Conservation (phyloP, 495 filamentous ascomycete genomes). For the Astrothelium subdiscretum region DNA sequence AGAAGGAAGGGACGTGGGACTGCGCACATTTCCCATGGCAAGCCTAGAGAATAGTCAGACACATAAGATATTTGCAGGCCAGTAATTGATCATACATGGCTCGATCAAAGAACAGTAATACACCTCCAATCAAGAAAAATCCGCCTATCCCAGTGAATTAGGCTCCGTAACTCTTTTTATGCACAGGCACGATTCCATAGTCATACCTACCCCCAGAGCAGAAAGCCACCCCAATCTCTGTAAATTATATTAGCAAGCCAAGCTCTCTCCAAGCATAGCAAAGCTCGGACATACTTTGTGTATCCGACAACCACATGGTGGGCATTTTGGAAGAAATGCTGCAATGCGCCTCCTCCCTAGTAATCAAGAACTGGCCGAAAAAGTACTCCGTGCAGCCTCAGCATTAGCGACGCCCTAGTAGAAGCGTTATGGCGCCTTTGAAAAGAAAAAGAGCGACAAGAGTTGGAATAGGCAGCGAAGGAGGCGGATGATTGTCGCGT, state of each 20-base stretch:
- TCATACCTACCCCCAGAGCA: slow-evolving; percentile 79
- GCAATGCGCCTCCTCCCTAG: too few relatives aligned
- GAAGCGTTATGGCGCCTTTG: not conserved
- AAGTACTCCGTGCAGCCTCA: too few relatives aligned
- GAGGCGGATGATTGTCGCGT: not conserved
- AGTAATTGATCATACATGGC: slow-evolving; percentile 54
- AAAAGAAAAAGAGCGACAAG: slow-evolving; percentile 5
- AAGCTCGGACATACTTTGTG: slow-evolving; percentile 59
- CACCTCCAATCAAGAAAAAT: slow-evolving; percentile 85
- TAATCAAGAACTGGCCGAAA: too few relatives aligned
- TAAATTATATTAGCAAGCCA: not conserved
- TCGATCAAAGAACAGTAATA: slow-evolving; percentile 93
- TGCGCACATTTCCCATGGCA: slow-evolving; percentile 73
- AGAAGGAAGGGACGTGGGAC: not conserved
- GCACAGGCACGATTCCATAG: not conserved
- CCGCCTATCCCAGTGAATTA: slow-evolving; percentile 40
- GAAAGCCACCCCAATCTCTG: slow-evolving; percentile 92
- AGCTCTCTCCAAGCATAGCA: not conserved
- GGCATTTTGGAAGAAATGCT: slow-evolving; percentile 39
- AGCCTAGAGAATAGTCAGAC: slow-evolving; percentile 35
- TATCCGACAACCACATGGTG: slow-evolving; percentile 89
- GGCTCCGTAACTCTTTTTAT: not conserved
- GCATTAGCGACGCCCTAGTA: too few relatives aligned
- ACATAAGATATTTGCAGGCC: too few relatives aligned
- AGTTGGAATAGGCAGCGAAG: not conserved